Percentiles rank a stretch among this genome's conserved stretches.
Evolutionary conservation across 805 yeast species (phyloP).

Genomic region (Metschnikowia kofuensis): DNA sequence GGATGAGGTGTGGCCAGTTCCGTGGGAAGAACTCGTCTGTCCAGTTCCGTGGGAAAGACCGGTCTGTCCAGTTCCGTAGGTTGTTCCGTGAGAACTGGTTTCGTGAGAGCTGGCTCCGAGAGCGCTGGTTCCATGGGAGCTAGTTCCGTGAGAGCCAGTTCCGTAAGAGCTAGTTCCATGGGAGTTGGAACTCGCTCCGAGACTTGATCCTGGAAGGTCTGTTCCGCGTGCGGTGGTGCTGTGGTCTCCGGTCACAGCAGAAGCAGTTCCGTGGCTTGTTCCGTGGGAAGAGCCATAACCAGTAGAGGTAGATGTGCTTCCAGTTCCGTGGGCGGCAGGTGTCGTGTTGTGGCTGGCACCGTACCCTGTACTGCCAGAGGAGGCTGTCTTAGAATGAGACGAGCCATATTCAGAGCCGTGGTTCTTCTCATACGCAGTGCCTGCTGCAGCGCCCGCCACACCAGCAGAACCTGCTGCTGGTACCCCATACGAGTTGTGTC

Average conservation of each 20-base stretch:
- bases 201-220: not conserved
- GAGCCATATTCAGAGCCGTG: not conserved
- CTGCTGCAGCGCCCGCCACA: constrained; percentile 13
- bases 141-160: not conserved
- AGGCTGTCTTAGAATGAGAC: constrained; percentile 1
- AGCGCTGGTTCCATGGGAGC: not conserved
- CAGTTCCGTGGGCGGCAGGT: not conserved
- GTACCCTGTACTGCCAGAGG: not conserved
- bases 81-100: not conserved
- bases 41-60: not conserved
- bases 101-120: constrained; percentile 1
- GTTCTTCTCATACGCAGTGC: constrained; percentile 12
- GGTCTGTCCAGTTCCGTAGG: not conserved
- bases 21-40: no score
- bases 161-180: not conserved
- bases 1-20: no score
- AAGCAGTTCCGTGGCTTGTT: constrained; percentile 4
- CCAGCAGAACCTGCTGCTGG: constrained; percentile 18
- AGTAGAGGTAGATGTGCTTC: not conserved
- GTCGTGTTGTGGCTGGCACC: constrained; percentile 1
- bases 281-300: not conserved
- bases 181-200: not conserved
- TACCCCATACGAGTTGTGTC: constrained; percentile 1
- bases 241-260: constrained; percentile 1
- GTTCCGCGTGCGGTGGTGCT: constrained; percentile 1